Base-by-base conservation (phyloP, 108 stramenopile genomes). In the Hondaea fermentalgiana region DNA sequence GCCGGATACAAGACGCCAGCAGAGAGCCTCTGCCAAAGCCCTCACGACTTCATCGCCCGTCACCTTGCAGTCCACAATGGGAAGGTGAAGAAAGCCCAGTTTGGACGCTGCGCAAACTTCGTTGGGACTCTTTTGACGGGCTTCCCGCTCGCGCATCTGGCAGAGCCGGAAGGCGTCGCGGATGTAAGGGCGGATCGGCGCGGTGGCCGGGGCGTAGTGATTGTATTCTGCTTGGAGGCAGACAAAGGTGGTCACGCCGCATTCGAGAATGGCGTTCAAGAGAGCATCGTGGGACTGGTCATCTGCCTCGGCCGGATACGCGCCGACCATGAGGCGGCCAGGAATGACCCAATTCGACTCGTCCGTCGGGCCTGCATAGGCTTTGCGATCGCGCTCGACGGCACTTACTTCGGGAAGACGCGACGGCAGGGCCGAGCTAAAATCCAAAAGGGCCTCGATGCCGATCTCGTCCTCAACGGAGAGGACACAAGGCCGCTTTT, bases 201-300 rank as follows among this genome's bases (percentile, higher is more conserved):
- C 55, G 57, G 49, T 29, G 35, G 59, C 44, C 58, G 25, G 71
- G n/a, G 57, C 44, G 35, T 90, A 89, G 25, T 91, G 72, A 23
- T 76, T 28, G 88, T 94, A 94, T 88, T 95, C 94, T 3, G 69
- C 76, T 55, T 95, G 93, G 14, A 95, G 92, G 92, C 94, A 95
- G 35, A 94, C 93, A 87, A 95, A 95, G 16, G 93, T 94, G 28
- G 91, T 92, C 19, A 95, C 91, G 28, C 93, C 92, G 14, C 53
- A 60, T 4, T 90, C 64, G 2, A 95, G 92, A 29, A 95, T 90
- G 21, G 43, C 17, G 53, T 19, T 57, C 21, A 91, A 51, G 21
- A 89, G 47, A 0, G n/a, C 47, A 14, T 72, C 71, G 90, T 91
- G 90, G 89, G 71, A 72, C 42, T 76, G 53, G 83, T 91, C 88